Evolutionary conservation across 768 basidiomycete genomes (phyloP), one percentile per base, ranked within the genome.

Genomic region (Strobilomyces confusus): DNA sequence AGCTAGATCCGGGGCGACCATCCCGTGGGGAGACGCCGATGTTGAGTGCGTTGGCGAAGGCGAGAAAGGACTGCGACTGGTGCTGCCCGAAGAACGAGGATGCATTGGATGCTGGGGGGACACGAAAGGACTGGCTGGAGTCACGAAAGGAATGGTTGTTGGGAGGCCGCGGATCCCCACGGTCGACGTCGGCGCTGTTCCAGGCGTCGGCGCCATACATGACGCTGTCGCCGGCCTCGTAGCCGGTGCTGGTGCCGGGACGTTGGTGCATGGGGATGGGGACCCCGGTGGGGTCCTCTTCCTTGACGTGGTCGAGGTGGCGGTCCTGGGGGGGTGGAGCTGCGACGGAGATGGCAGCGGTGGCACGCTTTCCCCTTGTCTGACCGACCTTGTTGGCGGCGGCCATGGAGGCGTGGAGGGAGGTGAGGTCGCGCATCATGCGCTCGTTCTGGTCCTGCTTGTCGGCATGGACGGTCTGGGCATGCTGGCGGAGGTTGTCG

Each of bases 401-500:
- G 13, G 87, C 84, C 82, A 95, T 92, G 53, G 77, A 78, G 40
- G 90, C 88, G 61, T 95, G 92, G 43, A 95, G 79, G 5, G 81
- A 79, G 45, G 89, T 89, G 56, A 95, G 82, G 54, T 92, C 87
- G 60, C 88, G 84, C 89, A 94, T 93, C 90, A 92, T 93, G 48
- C 80, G 75, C 68, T 91, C 89, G 74, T 95, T 95, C 72, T 84
- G 81, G 0, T 89, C 88, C 68, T 83, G 83, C 75, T 92, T 90
- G 68, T 97, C 93, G n/a, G 92, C 85, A 64, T 98, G 95, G 1
- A 97, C 94, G 6, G 95, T 95, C 77, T 95, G 90, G 0, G 94
- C 92, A 70, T 98, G 95, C 68, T 98, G 95, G 43, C 95, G 86
- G 3, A 98, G 81, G 66, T 98, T 98, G 73, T 98, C 95, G 67